Conservation (phyloP, 2,329 filamentous ascomycete species). For the Claviceps spartinae region DNA sequence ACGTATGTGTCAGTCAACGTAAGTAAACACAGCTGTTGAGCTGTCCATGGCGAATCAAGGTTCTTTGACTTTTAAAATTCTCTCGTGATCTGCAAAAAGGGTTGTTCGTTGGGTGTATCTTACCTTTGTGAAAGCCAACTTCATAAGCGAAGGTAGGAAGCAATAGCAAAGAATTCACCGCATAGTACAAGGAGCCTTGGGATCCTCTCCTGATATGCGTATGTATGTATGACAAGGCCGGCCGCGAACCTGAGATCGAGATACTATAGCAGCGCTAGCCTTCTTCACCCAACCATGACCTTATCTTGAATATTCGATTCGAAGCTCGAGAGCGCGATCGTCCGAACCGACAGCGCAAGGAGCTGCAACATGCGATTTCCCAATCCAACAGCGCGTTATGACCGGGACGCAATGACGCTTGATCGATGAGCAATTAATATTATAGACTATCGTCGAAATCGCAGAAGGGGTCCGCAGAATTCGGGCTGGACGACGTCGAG, state of each 20-base stretch:
- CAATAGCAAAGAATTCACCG: not conserved
- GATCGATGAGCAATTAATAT: not conserved
- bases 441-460: not conserved
- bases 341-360: not conserved
- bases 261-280: not conserved
- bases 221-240: constrained; percentile 3
- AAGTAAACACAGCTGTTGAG: no score
- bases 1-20: not conserved
- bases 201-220: not conserved
- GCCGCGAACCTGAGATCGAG: not conserved
- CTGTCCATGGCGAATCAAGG: no score
- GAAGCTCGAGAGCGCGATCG: not conserved
- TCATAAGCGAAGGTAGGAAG: not conserved
- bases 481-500: not conserved
- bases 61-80: no score
- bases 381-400: not conserved
- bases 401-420: not conserved
- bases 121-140: not conserved
- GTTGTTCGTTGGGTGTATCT: not conserved
- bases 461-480: not conserved
- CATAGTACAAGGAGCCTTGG: not conserved
- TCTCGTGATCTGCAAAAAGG: no score
- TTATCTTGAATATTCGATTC: not conserved
- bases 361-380: not conserved
- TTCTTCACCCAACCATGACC: not conserved